These are phyloP conservation scores for Anisodus acutangulus DNA, from an alignment of 257 asterid species.

Conservation along the genomic window DNA sequence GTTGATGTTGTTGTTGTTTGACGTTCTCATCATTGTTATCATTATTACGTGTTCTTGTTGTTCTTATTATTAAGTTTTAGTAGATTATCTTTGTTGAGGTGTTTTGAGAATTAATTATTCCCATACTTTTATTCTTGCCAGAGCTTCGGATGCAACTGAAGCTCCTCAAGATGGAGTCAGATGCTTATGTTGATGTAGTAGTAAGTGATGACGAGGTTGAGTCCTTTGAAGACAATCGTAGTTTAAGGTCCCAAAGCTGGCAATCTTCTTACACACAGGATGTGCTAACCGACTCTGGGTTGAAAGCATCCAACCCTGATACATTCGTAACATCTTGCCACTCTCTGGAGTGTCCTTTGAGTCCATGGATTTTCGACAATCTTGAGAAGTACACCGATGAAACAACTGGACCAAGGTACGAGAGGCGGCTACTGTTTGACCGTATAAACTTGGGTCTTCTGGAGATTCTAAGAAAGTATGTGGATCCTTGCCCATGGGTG, in stretches of 20 bases:
- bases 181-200: slow-evolving; percentile 42
- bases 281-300: slow-evolving; percentile 59
- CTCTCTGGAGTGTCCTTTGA: slow-evolving; percentile 62
- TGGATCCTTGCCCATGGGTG: slow-evolving; percentile 62
- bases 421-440: slow-evolving; percentile 74
- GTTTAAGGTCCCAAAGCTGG: slow-evolving; percentile 56
- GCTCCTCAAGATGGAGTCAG: slow-evolving; percentile 86
- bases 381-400: slow-evolving; percentile 59
- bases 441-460: slow-evolving; percentile 54
- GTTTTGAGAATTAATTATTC: background rate
- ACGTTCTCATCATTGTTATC: background rate
- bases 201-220: slow-evolving; percentile 50
- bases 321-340: slow-evolving; percentile 53
- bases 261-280: slow-evolving; percentile 56
- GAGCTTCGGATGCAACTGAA: slow-evolving; percentile 84
- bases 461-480: slow-evolving; percentile 50
- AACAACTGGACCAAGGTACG: slow-evolving; percentile 45
- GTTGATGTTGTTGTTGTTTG: background rate
- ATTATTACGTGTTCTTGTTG: background rate
- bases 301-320: slow-evolving; percentile 51
- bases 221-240: slow-evolving; percentile 41
- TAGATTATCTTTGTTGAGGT: background rate
- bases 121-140: slow-evolving; percentile 22
- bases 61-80: background rate
- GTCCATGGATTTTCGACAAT: slow-evolving; percentile 58